Evolutionary conservation across 352 stramenopile species (phyloP).

Genomic region (Phytophthora citricola): DNA sequence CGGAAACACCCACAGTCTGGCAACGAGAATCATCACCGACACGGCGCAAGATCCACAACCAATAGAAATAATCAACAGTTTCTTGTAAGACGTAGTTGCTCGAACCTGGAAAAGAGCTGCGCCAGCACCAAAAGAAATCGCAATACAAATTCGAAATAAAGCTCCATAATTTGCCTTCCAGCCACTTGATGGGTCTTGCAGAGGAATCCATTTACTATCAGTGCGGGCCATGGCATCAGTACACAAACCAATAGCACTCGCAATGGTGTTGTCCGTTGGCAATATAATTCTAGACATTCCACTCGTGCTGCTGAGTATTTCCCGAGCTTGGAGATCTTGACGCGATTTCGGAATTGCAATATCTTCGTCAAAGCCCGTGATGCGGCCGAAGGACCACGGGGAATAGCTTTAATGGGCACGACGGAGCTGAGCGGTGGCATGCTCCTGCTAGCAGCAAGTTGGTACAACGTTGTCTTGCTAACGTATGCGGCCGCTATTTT

Average conservation of each 20-base stretch:
- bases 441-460: too few relatives aligned
- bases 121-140: slow-evolving; percentile 1
- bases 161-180: slow-evolving; percentile 17
- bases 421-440: too few relatives aligned
- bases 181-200: slow-evolving; percentile 21
- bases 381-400: not conserved
- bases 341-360: too few relatives aligned
- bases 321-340: slow-evolving; percentile 19
- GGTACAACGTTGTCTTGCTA: too few relatives aligned
- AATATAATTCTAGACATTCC: slow-evolving; percentile 14
- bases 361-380: too few relatives aligned
- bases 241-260: slow-evolving; percentile 14
- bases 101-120: slow-evolving; percentile 18
- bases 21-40: slow-evolving; percentile 1
- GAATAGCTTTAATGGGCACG: too few relatives aligned
- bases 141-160: slow-evolving; percentile 7
- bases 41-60: not conserved
- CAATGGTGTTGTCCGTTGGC: not conserved
- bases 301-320: slow-evolving; percentile 13
- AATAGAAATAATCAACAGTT: slow-evolving; percentile 7
- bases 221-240: slow-evolving; percentile 14
- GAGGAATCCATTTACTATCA: slow-evolving; percentile 21
- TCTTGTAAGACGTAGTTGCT: not conserved
- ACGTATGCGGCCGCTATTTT: too few relatives aligned
- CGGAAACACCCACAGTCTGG: slow-evolving; percentile 16